phyloP scores from a whole-genome alignment of 2,329 filamentous ascomycete genomes.

The Hypoxylon sp. region DNA sequence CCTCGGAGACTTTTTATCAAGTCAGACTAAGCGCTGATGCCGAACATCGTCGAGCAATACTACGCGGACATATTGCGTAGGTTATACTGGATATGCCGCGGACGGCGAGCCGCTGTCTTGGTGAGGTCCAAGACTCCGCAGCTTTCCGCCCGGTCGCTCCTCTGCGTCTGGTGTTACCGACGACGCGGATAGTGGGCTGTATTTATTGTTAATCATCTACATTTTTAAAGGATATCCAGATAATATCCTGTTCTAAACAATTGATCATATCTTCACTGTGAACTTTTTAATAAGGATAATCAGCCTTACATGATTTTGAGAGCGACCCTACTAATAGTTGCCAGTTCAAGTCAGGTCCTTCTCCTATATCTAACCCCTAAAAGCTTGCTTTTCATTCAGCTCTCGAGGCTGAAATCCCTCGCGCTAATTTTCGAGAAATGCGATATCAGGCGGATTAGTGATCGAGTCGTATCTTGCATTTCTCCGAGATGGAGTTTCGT shows the following conservation, averaged over 20 bases:
- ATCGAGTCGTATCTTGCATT: background rate
- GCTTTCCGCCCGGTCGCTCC: background rate
- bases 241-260: too few relatives aligned
- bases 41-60: background rate
- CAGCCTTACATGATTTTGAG: too few relatives aligned
- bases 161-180: background rate
- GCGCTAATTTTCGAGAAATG: too few relatives aligned
- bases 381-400: too few relatives aligned
- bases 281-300: too few relatives aligned
- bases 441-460: background rate
- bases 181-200: background rate
- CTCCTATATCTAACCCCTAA: too few relatives aligned
- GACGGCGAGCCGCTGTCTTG: background rate
- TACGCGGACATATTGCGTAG: background rate
- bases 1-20: background rate
- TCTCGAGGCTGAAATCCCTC: too few relatives aligned
- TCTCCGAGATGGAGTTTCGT: background rate
- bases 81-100: background rate
- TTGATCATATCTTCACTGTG: too few relatives aligned
- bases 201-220: background rate
- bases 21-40: slow-evolving; percentile 1
- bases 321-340: too few relatives aligned
- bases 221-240: background rate
- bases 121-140: background rate
- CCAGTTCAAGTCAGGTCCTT: too few relatives aligned